Base-by-base conservation (phyloP, 2,329 filamentous ascomycete genomes). In the Calonectria henricotiae region DNA sequence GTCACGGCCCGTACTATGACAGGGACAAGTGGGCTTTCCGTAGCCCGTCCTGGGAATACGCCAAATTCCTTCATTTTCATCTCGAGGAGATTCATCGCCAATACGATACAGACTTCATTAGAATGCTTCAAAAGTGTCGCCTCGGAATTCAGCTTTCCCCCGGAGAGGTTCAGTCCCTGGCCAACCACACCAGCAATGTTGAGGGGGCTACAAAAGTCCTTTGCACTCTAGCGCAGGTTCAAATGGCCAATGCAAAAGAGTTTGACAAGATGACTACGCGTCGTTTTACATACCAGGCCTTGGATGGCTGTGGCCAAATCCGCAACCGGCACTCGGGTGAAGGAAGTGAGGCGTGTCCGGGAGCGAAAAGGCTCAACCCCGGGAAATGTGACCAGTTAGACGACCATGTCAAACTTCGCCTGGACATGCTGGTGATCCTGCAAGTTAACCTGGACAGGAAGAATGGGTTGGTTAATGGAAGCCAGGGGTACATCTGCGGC, bases 1-100 rank as follows among this genome's bases (percentile, higher is more conserved):
- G 70, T 6, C 83, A 86, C 61, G 80, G 82, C 8, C 49, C 68
- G 0, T 89, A 83, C 65, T 68, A 74, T 5, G 85, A 89, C 27
- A 79, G 78, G 15, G 86, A 91, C 11, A 90, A 89, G 73, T 92
- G 89, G 87, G 90, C 89, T 0, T 92, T 92, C 73, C 81, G 83
- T 20, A 90, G 88, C 72, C 67, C 79, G 2, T 85, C 85, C 0
- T 92, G 90, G 90, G 69, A 80, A 13, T 80, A 87, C 51, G 88
- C 88, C 71, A 73, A 86, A 1, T 91, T 92, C 74, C 78, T 77
- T 2, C 83, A 89, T 67, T 80, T 90, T 1, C 83, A 89, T 9
- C 82, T 92, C 0, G 85, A 80, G 1, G 81, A 85, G 5, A 88
- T 92, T 4, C 88, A 90, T 74, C 85, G 90, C 4, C 90, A 92